Percentiles rank a stretch among this genome's conserved stretches.
Evolutionary conservation across 208 protist species (phyloP).

Genomic region (Acanthamoeba culbertsoni): DNA sequence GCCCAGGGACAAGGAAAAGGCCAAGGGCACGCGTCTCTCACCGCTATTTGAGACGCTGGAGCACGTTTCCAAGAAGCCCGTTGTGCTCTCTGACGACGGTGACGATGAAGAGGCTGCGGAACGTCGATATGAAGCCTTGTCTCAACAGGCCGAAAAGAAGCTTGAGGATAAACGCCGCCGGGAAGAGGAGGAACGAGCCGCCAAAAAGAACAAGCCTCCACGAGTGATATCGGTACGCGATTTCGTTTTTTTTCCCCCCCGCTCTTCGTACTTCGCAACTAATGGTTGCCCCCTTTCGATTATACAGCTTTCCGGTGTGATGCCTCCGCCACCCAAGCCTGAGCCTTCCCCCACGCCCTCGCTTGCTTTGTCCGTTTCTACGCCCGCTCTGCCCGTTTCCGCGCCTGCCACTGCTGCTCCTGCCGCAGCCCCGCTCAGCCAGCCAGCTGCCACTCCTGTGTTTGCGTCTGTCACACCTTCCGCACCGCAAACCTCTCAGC

Average conservation of each 20-base stretch:
- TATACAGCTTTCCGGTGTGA: not conserved
- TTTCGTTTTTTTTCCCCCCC: not conserved
- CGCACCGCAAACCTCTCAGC: not conserved
- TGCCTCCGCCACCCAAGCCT: conserved; percentile 20
- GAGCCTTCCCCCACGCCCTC: not conserved
- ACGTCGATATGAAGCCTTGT: not conserved
- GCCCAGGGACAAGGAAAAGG: not conserved
- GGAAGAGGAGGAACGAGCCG: not conserved
- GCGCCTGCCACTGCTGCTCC: not conserved
- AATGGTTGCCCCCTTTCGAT: not conserved
- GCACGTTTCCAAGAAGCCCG: not conserved
- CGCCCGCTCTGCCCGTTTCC: not conserved
- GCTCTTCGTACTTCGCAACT: not conserved
- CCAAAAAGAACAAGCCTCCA: not conserved
- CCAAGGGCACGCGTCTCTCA: not conserved
- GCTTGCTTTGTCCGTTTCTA: not conserved
- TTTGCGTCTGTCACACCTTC: not conserved
- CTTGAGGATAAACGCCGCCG: not conserved
- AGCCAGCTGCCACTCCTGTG: not conserved
- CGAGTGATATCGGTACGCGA: not conserved
- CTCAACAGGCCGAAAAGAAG: not conserved
- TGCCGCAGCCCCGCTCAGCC: not conserved
- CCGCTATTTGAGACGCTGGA: not conserved
- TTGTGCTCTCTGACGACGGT: not conserved
- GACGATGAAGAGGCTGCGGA: not conserved